Evolutionary conservation across 805 yeast species (phyloP).

Genomic region (Saturnispora halmiae): DNA sequence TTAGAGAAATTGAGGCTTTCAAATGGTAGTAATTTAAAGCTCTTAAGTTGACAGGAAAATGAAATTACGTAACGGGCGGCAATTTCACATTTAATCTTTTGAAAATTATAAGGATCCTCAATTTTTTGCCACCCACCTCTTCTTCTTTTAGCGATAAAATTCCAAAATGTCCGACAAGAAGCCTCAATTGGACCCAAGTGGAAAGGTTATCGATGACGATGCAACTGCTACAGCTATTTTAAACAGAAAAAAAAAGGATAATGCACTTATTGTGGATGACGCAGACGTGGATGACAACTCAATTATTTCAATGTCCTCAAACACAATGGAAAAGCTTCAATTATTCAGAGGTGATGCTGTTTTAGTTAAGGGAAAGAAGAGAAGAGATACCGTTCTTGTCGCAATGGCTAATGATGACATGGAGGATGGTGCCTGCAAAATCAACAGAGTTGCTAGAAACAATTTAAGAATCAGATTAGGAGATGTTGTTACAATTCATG

Average conservation of each 20-base stretch:
- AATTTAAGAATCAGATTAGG: slow-evolving; percentile 91
- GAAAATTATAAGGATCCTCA: neutral
- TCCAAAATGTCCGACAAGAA: slow-evolving; percentile 21
- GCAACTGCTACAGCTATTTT: slow-evolving; percentile 92
- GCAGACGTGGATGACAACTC: slow-evolving; percentile 97
- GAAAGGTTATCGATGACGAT: slow-evolving; percentile 29
- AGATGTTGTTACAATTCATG: slow-evolving; percentile 82
- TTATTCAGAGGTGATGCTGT: slow-evolving; percentile 98
- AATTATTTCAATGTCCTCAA: slow-evolving; percentile 87
- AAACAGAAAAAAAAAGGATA: slow-evolving; percentile 96
- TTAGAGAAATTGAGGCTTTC: too few relatives aligned
- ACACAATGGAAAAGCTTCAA: slow-evolving; percentile 90
- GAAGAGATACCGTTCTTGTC: slow-evolving; percentile 93
- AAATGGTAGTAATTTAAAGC: too few relatives aligned
- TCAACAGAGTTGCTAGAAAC: slow-evolving; percentile 93
- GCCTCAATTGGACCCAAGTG: slow-evolving; percentile 32
- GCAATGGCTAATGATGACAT: slow-evolving; percentile 94
- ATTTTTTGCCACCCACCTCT: slow-evolving; percentile 10
- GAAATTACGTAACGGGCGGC: slow-evolving; percentile 1
- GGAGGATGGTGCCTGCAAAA: slow-evolving; percentile 89
- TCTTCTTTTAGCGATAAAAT: neutral
- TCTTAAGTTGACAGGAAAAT: neutral
- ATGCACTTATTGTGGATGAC: slow-evolving; percentile 88
- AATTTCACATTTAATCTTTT: slow-evolving; percentile 3
- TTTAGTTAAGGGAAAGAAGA: slow-evolving; percentile 92